A percentile compares a stretch with the other conserved stretches of the same genome.
phyloP scores from a whole-genome alignment of 164 flowering plant species.

The Sedum album region DNA sequence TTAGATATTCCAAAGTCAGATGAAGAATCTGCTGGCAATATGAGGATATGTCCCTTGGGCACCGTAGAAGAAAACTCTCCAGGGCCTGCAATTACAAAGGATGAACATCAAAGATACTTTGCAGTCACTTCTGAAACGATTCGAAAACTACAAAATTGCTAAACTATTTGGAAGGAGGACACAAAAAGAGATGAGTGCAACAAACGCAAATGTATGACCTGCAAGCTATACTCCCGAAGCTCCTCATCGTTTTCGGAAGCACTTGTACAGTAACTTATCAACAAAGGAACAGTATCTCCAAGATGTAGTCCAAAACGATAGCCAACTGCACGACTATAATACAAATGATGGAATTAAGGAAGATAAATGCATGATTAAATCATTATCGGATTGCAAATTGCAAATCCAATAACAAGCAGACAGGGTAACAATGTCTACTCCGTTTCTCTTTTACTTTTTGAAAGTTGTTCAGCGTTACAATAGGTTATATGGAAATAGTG shows the following conservation, averaged over 20 bases:
- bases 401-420: background rate
- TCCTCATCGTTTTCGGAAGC: slow-evolving; percentile 98
- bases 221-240: slow-evolving; percentile 97
- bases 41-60: slow-evolving; percentile 80
- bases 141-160: background rate
- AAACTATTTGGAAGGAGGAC: background rate
- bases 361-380: background rate
- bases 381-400: background rate
- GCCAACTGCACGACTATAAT: slow-evolving; percentile 90
- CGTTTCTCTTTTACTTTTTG: background rate
- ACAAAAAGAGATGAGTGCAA: background rate
- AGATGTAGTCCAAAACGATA: slow-evolving; percentile 98
- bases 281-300: slow-evolving; percentile 76
- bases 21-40: slow-evolving; percentile 79
- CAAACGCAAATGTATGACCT: slow-evolving; percentile 40
- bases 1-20: slow-evolving; percentile 74
- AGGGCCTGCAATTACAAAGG: slow-evolving; percentile 52
- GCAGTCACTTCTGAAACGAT: background rate
- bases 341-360: slow-evolving; percentile 10
- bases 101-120: background rate
- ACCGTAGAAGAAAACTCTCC: slow-evolving; percentile 88
- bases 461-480: background rate
- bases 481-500: background rate
- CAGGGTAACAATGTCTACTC: background rate
- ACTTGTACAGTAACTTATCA: slow-evolving; percentile 71